Conservation (phyloP, 2,329 filamentous ascomycete genomes). For the Penicillium sp. region DNA sequence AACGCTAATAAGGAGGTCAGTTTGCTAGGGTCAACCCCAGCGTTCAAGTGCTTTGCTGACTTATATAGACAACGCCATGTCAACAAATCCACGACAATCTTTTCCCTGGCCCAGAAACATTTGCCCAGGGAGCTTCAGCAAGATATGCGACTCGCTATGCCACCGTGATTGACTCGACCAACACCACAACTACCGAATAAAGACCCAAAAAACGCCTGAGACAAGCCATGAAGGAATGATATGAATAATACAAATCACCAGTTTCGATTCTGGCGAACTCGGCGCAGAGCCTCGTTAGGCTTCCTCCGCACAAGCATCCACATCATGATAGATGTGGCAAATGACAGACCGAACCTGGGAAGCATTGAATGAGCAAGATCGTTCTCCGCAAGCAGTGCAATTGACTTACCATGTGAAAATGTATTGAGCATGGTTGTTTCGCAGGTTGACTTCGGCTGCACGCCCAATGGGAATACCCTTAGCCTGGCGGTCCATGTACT, state of each 20-base stretch:
- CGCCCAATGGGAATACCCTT: conserved; percentile 90
- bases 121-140: conserved; percentile 82
- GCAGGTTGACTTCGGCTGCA: conserved; percentile 84
- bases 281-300: conserved; percentile 70
- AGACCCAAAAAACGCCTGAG: conserved; percentile 48
- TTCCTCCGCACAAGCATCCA: conserved; percentile 94
- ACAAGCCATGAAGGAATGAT: conserved; percentile 16
- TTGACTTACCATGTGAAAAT: conserved; percentile 91
- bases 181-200: conserved; percentile 20
- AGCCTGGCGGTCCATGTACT: conserved; percentile 72
- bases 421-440: conserved; percentile 97
- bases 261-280: conserved; percentile 75
- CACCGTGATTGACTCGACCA: conserved; percentile 34
- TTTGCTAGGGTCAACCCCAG: conserved; percentile 24
- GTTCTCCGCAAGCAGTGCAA: not conserved
- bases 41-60: conserved; percentile 31
- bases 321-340: conserved; percentile 91
- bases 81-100: conserved; percentile 71
- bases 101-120: conserved; percentile 82
- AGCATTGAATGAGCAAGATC: conserved; percentile 25
- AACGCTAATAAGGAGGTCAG: conserved; percentile 80
- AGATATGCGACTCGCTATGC: conserved; percentile 63
- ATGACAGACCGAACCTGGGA: conserved; percentile 78
- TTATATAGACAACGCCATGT: conserved; percentile 74
- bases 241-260: conserved; percentile 58